phyloP scores from a whole-genome alignment of 2,329 filamentous ascomycete genomes.

The Paraconiothyrium brasiliense region DNA sequence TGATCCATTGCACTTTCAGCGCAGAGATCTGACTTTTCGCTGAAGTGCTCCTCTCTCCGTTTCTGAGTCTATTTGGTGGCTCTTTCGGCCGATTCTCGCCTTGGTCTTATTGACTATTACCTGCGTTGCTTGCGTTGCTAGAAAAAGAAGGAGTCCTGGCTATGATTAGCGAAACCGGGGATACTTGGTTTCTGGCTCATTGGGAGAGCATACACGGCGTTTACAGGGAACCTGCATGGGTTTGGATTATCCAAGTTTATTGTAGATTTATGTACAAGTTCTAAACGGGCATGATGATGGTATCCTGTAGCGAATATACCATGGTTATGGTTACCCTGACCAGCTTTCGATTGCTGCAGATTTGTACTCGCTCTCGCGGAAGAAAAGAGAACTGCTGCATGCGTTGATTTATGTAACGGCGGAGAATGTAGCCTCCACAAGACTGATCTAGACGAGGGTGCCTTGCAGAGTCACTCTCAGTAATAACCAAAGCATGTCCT shows the following conservation, averaged over 20 bases:
- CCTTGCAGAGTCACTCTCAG: too few species aligned
- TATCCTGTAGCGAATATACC: background rate
- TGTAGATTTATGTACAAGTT: conserved; percentile 6
- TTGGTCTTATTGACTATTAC: conserved; percentile 28
- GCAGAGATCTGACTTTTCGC: conserved; percentile 36
- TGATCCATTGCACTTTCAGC: conserved; percentile 15
- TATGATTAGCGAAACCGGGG: conserved; percentile 13
- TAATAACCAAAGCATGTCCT: too few species aligned
- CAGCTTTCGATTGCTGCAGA: background rate
- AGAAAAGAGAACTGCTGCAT: background rate
- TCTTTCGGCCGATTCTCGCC: conserved; percentile 32
- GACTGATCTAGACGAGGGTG: too few species aligned
- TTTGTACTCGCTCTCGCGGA: background rate
- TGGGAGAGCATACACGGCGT: conserved; percentile 9
- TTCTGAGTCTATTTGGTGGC: conserved; percentile 33
- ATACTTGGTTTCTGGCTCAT: background rate
- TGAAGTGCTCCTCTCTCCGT: conserved; percentile 41
- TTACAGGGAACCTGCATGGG: background rate
- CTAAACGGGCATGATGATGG: background rate
- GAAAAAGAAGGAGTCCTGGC: conserved; percentile 18
- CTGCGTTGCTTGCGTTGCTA: conserved; percentile 27
- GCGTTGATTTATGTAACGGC: background rate
- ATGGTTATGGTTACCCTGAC: background rate
- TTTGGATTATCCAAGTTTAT: background rate
- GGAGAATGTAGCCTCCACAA: too few species aligned